These are phyloP conservation scores for Ormosia semicastrata DNA, from an alignment of 306 rosid genomes.

Conservation along the genomic window DNA sequence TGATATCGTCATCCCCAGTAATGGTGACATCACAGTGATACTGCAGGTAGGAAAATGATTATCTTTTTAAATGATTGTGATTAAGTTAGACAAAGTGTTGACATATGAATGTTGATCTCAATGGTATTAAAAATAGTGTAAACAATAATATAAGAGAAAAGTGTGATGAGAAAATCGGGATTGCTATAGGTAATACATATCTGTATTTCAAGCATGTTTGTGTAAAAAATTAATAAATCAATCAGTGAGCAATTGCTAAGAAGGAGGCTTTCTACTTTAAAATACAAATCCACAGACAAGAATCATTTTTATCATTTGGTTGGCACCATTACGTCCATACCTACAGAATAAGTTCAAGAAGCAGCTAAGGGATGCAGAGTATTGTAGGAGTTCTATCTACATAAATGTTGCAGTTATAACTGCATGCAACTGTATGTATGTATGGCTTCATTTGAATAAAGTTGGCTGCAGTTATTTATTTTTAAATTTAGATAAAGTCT, in stretches of 20 bases:
- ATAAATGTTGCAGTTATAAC: neutral
- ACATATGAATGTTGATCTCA: conserved; percentile 36
- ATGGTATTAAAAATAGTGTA: too few species aligned
- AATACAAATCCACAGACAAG: neutral
- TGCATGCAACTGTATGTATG: neutral
- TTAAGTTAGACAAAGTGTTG: conserved; percentile 50
- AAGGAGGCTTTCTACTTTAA: neutral
- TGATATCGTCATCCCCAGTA: neutral
- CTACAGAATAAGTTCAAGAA: neutral
- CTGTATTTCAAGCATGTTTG: neutral
- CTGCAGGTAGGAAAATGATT: too few species aligned
- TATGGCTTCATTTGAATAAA: neutral
- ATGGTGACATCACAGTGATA: conserved; percentile 14
- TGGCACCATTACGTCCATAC: neutral
- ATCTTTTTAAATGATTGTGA: too few species aligned
- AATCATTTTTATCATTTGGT: neutral
- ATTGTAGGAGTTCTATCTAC: neutral
- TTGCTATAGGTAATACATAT: neutral
- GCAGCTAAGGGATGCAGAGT: neutral
- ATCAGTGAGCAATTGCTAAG: neutral
- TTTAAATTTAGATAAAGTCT: neutral
- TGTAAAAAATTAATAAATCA: neutral
- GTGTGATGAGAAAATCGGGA: too few species aligned
- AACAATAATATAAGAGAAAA: too few species aligned
- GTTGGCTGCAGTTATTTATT: neutral